Percentiles rank a stretch among this genome's conserved stretches.
Conservation (phyloP, 495 filamentous ascomycete genomes). For the Astrocystis sublimbata region DNA sequence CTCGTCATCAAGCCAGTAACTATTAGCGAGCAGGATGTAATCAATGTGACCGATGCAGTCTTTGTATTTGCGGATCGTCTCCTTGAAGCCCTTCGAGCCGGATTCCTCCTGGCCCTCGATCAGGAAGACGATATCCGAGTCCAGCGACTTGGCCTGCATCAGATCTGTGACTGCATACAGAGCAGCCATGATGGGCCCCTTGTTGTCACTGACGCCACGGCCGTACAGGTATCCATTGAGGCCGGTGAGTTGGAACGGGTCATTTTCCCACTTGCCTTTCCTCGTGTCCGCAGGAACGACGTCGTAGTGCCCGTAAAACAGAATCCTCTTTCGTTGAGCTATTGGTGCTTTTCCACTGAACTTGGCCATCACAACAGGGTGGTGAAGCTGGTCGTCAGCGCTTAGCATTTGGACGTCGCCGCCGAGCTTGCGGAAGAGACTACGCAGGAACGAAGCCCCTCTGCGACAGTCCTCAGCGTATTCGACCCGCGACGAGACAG, state of each 20-base stretch:
- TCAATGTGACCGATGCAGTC: slow-evolving; percentile 85
- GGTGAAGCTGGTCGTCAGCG: slow-evolving; percentile 66
- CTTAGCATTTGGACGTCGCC: slow-evolving; percentile 83
- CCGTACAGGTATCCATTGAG: slow-evolving; percentile 93
- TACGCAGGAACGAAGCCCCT: slow-evolving; percentile 85
- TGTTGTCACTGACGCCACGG: slow-evolving; percentile 96
- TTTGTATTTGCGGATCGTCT: slow-evolving; percentile 75
- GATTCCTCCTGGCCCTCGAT: slow-evolving; percentile 98
- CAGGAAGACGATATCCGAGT: slow-evolving; percentile 85
- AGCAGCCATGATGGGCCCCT: slow-evolving; percentile 90
- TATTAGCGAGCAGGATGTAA: slow-evolving; percentile 93
- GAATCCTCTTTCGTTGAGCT: slow-evolving; percentile 71
- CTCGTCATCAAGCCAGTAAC: slow-evolving; percentile 96
- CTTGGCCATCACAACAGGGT: slow-evolving; percentile 86
- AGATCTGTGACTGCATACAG: slow-evolving; percentile 90
- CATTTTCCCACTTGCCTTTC: slow-evolving; percentile 74
- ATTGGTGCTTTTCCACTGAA: slow-evolving; percentile 69
- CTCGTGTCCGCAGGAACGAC: slow-evolving; percentile 91
- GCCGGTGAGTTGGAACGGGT: slow-evolving; percentile 83
- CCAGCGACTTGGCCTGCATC: slow-evolving; percentile 71
- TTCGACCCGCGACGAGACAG: slow-evolving; percentile 79
- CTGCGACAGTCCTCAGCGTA: slow-evolving; percentile 88
- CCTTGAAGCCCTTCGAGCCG: slow-evolving; percentile 83
- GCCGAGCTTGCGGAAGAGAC: slow-evolving; percentile 85
- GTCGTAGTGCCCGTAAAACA: slow-evolving; percentile 99